Base-by-base conservation (phyloP, 345 rosid genomes). In the Carallia pectinifolia region DNA sequence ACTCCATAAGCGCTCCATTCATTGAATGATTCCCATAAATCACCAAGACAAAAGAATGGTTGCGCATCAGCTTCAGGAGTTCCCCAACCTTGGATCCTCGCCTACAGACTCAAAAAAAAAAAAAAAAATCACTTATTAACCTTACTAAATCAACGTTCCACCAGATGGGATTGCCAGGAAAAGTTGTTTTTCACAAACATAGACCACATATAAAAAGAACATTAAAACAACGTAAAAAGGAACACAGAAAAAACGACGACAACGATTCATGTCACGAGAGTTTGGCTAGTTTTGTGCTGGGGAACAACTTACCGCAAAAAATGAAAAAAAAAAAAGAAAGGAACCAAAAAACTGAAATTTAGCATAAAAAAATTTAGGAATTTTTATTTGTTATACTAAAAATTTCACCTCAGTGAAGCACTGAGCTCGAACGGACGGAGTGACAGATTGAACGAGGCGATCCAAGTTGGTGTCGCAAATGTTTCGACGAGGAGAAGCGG, bases 1-100 rank as follows among this genome's bases (percentile, higher is more conserved):
- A 73, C 87, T 61, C 92, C 92, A 69, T 81, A 88, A 31, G 75
- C 85, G 70, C 92, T 88, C 89, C 92, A 88, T 60, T 88, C 89
- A 36, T 65, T 77, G 61, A 75, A 85, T 33, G 84, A 82, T 65
- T 88, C 92, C 92, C 92, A 85, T 7, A 85, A 74, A 70, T 88
- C 92, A 64, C 69, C 74, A 38, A 87, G 79, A 48, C 67, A 71
- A 64, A 78, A 85, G 75, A 76, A 77, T 5, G 82, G 75, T 6
- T 6, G 63, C 8, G 9, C 17, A 69, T 82, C 85, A 59, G 47
- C 55, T 62, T 79, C 85, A 33, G 19, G 62, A 44, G 74, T 69
- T 63, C 66, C 71, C 81, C 60, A 30, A 62, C 76, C 79, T 72
- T 65, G 71, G 34, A 36, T 5, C 69, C 78, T 80, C 31, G 68